phyloP scores from a whole-genome alignment of 345 rosid genomes.

The Zanthoxylum bungeanum region DNA sequence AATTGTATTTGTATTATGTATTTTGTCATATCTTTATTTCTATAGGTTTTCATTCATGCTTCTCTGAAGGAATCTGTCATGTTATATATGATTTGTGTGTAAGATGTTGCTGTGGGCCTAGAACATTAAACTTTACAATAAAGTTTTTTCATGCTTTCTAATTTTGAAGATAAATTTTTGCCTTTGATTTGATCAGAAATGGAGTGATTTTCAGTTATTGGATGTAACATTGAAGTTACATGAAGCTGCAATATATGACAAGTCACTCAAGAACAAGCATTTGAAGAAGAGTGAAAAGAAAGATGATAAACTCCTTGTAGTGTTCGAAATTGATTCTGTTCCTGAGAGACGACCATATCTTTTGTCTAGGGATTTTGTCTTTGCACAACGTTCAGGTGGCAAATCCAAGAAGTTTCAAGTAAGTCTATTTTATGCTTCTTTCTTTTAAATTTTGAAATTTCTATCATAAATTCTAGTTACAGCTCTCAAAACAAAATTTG shows the following conservation, averaged over 20 bases:
- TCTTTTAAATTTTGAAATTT: background rate
- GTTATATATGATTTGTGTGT: background rate
- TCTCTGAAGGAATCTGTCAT: background rate
- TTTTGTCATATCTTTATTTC: no score
- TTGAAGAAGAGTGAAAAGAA: background rate
- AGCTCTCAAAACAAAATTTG: background rate
- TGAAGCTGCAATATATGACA: slow-evolving; percentile 16
- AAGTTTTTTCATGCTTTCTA: background rate
- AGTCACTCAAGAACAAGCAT: background rate
- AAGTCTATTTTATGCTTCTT: background rate
- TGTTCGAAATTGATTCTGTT: slow-evolving; percentile 21
- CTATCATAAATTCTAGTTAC: background rate
- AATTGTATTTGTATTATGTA: background rate
- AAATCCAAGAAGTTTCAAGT: slow-evolving; percentile 29
- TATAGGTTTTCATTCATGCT: no score
- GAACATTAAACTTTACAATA: background rate
- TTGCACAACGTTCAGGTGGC: slow-evolving; percentile 20
- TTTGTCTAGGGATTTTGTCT: slow-evolving; percentile 40
- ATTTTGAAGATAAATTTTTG: background rate
- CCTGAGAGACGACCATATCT: slow-evolving; percentile 28
- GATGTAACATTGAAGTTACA: slow-evolving; percentile 25
- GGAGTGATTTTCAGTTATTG: slow-evolving; percentile 24
- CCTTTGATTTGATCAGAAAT: slow-evolving; percentile 27
- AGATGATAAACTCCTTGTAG: slow-evolving; percentile 25
- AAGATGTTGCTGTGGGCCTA: background rate